phyloP scores from a whole-genome alignment of 352 stramenopile species.

The Globisporangium sylvaticum region DNA sequence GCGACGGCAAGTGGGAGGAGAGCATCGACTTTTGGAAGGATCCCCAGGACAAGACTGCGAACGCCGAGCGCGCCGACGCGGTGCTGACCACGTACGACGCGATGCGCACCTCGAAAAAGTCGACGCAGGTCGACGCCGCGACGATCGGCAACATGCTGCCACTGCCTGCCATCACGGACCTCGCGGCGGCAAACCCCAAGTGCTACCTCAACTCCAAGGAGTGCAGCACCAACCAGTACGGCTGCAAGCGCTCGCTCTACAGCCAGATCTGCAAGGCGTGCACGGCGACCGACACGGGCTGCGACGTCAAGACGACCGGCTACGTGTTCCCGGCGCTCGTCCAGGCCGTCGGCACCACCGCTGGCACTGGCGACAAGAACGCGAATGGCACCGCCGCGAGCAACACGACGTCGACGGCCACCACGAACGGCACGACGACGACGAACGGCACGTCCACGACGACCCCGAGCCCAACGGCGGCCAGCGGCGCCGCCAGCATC shows the following conservation, averaged over 20 bases:
- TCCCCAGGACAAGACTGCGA: conserved; percentile 43
- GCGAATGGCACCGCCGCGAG: conserved; percentile 20
- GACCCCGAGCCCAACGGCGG: conserved; percentile 6
- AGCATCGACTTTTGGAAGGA: conserved; percentile 63
- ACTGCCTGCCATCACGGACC: conserved; percentile 41
- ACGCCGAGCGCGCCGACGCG: conserved; percentile 34
- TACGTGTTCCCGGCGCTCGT: conserved; percentile 1
- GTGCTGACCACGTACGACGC: conserved; percentile 45
- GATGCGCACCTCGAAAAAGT: conserved; percentile 22
- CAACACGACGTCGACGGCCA: conserved; percentile 6
- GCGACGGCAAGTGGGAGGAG: conserved; percentile 26
- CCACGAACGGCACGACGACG: conserved; percentile 1
- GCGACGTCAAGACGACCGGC: neutral
- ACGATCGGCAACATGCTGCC: conserved; percentile 25
- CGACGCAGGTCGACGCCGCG: conserved; percentile 24
- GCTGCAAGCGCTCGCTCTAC: conserved; percentile 60
- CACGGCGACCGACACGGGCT: neutral
- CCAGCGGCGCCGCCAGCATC: conserved; percentile 15
- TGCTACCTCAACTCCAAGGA: conserved; percentile 63
- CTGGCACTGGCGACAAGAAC: conserved; percentile 23
- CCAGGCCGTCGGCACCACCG: conserved; percentile 20
- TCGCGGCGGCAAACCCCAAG: conserved; percentile 46
- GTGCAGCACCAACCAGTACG: conserved; percentile 43
- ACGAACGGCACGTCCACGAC: conserved; percentile 9
- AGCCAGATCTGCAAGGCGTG: conserved; percentile 41